Conservation (phyloP, 1,284 basidiomycete species). For the Porogramme epimiltina region DNA sequence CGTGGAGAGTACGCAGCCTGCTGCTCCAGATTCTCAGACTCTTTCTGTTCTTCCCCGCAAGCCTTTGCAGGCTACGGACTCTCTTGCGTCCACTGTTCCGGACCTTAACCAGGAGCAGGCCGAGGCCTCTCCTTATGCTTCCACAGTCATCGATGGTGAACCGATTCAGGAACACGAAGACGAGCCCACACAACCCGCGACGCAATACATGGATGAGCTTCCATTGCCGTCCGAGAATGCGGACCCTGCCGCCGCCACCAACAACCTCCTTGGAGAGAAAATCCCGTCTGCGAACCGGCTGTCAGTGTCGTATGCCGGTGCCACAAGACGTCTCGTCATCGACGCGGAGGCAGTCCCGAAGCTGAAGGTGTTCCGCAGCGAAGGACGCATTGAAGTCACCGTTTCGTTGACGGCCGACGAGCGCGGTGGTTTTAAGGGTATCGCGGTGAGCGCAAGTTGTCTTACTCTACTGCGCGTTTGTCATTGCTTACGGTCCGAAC, state of each 20-base stretch:
- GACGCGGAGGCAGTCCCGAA: conserved; percentile 86
- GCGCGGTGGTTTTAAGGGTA: conserved; percentile 66
- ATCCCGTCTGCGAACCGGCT: conserved; percentile 78
- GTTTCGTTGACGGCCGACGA: conserved; percentile 61
- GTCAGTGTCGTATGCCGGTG: conserved; percentile 93
- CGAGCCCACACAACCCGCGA: conserved; percentile 21
- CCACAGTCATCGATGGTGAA: conserved; percentile 25
- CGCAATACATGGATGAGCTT: conserved; percentile 22
- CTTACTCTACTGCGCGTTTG: conserved; percentile 3
- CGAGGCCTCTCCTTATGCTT: conserved; percentile 24
- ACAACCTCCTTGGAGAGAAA: conserved; percentile 20
- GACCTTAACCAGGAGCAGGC: conserved; percentile 43
- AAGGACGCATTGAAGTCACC: conserved; percentile 84
- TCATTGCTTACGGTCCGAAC: conserved; percentile 10
- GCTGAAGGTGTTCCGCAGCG: conserved; percentile 79
- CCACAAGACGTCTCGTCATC: conserved; percentile 83
- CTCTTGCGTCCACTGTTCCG: conserved; percentile 49
- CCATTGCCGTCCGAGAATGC: neutral
- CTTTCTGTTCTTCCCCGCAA: conserved; percentile 22
- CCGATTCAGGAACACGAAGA: conserved; percentile 14
- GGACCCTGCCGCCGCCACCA: conserved; percentile 6
- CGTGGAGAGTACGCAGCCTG: conserved; percentile 8
- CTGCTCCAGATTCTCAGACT: conserved; percentile 23
- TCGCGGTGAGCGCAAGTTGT: conserved; percentile 57
- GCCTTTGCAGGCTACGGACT: conserved; percentile 39